These are phyloP conservation scores for Solanum phureja DNA, from an alignment of 257 asterid genomes.

Conservation along the genomic window DNA sequence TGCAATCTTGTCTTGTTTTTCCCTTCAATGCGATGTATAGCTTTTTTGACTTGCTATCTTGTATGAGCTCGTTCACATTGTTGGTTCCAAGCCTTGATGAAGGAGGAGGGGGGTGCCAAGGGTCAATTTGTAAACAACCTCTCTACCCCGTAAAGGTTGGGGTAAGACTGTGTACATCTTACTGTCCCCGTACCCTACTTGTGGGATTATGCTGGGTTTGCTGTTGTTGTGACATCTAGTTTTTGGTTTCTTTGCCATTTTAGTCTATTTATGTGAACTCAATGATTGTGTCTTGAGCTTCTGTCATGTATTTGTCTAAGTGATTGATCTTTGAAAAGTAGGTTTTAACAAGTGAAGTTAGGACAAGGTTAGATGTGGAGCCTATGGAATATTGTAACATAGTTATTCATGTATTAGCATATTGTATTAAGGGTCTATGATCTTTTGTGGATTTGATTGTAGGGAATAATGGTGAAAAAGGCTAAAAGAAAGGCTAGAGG, in stretches of 20 bases:
- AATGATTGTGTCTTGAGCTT: neutral
- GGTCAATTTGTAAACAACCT: neutral
- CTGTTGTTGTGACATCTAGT: neutral
- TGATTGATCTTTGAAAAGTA: neutral
- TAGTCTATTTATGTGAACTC: neutral
- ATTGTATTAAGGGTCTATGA: neutral
- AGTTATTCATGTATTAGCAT: too few species aligned
- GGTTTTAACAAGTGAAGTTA: neutral
- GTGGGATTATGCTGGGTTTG: neutral
- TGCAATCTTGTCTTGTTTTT: neutral
- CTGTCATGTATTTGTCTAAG: neutral
- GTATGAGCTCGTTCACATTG: neutral
- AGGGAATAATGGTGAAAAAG: constrained; percentile 79
- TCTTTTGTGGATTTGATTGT: constrained; percentile 10
- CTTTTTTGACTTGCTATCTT: neutral
- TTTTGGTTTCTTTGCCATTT: neutral
- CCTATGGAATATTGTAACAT: too few species aligned
- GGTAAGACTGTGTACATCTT: neutral
- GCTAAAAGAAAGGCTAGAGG: constrained; percentile 54
- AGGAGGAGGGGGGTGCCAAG: neutral
- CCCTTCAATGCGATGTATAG: neutral
- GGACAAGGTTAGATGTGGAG: neutral
- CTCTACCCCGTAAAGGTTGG: neutral
- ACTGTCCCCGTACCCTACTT: neutral
- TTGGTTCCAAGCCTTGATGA: neutral